phyloP scores from a whole-genome alignment of 108 stramenopile species.

The Cyclotella cryptica region DNA sequence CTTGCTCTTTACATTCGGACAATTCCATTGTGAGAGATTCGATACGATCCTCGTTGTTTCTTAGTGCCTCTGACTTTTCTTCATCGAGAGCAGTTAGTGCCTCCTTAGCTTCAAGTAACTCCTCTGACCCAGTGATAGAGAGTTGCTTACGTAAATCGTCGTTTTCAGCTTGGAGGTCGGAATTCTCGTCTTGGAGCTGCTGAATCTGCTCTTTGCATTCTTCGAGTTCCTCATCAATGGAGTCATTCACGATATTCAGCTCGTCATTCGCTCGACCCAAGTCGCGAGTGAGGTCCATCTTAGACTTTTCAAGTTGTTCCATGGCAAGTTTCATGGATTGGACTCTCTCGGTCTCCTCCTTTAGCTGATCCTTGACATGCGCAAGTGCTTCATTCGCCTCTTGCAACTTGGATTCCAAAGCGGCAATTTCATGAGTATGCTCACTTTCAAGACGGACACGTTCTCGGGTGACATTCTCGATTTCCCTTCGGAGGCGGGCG shows the following conservation, averaged over 20 bases:
- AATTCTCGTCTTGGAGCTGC: conserved; percentile 22
- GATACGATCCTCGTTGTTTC: conserved; percentile 34
- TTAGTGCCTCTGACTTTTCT: conserved; percentile 34
- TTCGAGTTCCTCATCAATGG: conserved; percentile 31
- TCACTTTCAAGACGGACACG: conserved; percentile 41
- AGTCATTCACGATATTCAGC: conserved; percentile 35
- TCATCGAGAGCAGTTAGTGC: conserved; percentile 69
- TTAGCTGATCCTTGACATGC: conserved; percentile 21
- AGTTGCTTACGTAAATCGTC: conserved; percentile 10
- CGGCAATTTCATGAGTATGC: conserved; percentile 45
- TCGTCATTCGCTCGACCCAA: conserved; percentile 23
- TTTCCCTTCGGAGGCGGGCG: conserved; percentile 46
- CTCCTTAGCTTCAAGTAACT: conserved; percentile 63
- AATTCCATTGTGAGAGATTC: conserved; percentile 48
- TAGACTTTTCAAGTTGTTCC: conserved; percentile 51
- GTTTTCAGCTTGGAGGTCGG: conserved; percentile 32
- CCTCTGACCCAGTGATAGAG: conserved; percentile 2
- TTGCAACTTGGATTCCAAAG: conserved; percentile 56
- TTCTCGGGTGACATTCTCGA: conserved; percentile 47
- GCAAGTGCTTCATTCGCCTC: conserved; percentile 54
- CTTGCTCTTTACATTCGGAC: conserved; percentile 35
- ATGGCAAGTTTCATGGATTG: conserved; percentile 15
- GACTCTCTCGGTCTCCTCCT: conserved; percentile 28
- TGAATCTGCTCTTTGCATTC: conserved; percentile 33
- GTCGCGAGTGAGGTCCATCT: conserved; percentile 30